Conservation (phyloP, 2,329 filamentous ascomycete species). For the Orbilia ellipsospora region DNA sequence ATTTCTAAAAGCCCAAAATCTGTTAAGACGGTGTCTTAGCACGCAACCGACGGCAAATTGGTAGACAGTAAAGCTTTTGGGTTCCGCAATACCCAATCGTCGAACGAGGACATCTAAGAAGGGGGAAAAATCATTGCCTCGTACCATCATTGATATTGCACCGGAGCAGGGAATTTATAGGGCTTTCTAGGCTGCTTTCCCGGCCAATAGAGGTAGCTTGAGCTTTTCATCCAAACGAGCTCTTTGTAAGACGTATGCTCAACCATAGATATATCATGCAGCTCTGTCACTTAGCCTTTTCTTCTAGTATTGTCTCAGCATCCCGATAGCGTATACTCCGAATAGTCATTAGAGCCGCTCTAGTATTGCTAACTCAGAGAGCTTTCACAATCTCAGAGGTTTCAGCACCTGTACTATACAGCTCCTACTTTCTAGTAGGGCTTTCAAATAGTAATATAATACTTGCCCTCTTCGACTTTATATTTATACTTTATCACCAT, state of each 20-base stretch:
- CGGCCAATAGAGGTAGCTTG: no score
- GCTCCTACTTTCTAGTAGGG: slow-evolving; percentile 20
- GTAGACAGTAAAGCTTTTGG: slow-evolving; percentile 39
- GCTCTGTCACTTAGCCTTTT: slow-evolving; percentile 9
- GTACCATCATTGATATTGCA: slow-evolving; percentile 19
- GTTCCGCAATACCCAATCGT: slow-evolving; percentile 29
- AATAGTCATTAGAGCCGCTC: slow-evolving; percentile 18
- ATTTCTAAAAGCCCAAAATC: slow-evolving; percentile 8
- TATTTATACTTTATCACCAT: slow-evolving; percentile 8
- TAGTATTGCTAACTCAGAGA: no score
- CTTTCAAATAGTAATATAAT: slow-evolving; percentile 4
- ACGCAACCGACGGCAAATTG: slow-evolving; percentile 46
- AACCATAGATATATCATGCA: slow-evolving; percentile 34
- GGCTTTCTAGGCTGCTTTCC: neutral
- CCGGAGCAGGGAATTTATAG: slow-evolving; percentile 11
- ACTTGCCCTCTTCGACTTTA: slow-evolving; percentile 1
- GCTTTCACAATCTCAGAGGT: slow-evolving; percentile 4
- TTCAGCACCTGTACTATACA: neutral
- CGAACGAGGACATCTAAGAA: slow-evolving; percentile 29
- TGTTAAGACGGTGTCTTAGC: slow-evolving; percentile 13
- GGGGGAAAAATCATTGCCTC: neutral
- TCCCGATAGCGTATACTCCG: slow-evolving; percentile 18
- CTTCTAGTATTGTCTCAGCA: slow-evolving; percentile 10
- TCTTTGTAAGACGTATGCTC: slow-evolving; percentile 25
- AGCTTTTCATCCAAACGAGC: slow-evolving; percentile 1